Conservation (phyloP, 1,284 basidiomycete genomes). For the Takashimella koratensis region DNA sequence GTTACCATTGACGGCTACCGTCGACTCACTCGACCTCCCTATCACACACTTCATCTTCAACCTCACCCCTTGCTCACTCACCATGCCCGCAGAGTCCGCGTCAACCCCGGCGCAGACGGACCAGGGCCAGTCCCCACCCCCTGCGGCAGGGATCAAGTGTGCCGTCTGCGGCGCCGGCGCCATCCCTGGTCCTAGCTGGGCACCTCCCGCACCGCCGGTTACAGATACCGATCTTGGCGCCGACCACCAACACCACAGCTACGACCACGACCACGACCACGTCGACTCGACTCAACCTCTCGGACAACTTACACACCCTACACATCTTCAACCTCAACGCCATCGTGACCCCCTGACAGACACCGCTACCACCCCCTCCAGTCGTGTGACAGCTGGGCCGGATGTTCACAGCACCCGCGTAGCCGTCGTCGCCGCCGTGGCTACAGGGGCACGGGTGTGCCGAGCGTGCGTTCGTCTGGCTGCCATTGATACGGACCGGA, state of each 20-base stretch:
- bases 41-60: not conserved
- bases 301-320: no score
- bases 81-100: conserved; percentile 42
- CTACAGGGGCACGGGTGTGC: not conserved
- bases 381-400: no score
- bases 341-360: no score
- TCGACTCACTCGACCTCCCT: no score
- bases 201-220: not conserved
- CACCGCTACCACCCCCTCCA: no score
- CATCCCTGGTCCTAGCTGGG: conserved; percentile 1
- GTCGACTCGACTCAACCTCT: no score
- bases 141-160: conserved; percentile 33
- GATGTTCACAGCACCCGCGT: no score
- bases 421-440: not conserved
- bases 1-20: no score
- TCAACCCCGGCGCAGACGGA: conserved; percentile 9
- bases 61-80: not conserved
- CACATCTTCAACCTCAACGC: no score
- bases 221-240: not conserved
- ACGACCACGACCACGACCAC: conserved; percentile 3
- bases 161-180: conserved; percentile 33
- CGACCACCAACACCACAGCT: not conserved
- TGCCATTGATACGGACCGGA: not conserved
- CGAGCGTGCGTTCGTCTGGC: not conserved
- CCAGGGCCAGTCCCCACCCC: conserved; percentile 7